Conservation (phyloP, 2,329 filamentous ascomycete species). For the Beauveria asiatica region DNA sequence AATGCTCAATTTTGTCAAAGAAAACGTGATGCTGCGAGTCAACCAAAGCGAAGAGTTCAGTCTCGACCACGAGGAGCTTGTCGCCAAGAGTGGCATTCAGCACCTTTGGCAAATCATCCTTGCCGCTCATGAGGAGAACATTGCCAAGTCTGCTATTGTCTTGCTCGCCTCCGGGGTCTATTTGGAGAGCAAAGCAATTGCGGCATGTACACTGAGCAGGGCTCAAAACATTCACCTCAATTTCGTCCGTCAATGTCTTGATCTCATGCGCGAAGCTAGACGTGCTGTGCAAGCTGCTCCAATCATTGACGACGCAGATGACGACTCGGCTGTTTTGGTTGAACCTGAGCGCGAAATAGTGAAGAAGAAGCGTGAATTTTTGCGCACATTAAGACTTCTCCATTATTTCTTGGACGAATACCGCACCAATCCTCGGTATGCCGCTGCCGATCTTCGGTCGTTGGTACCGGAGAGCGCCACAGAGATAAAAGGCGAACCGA, state of each 20-base stretch:
- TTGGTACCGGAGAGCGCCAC: slow-evolving; percentile 43
- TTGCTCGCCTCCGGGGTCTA: slow-evolving; percentile 66
- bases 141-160: slow-evolving; percentile 60
- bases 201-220: slow-evolving; percentile 38
- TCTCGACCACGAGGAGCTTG: slow-evolving; percentile 42
- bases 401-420: slow-evolving; percentile 58
- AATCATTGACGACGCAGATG: slow-evolving; percentile 39
- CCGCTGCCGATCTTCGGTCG: slow-evolving; percentile 47
- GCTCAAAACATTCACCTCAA: slow-evolving; percentile 55
- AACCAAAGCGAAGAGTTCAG: slow-evolving; percentile 35
- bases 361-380: slow-evolving; percentile 51
- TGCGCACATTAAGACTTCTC: slow-evolving; percentile 60
- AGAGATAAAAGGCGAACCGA: slow-evolving; percentile 50
- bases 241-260: slow-evolving; percentile 65
- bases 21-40: slow-evolving; percentile 39
- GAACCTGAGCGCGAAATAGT: slow-evolving; percentile 37
- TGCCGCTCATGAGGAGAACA: slow-evolving; percentile 52
- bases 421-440: slow-evolving; percentile 51
- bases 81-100: slow-evolving; percentile 50
- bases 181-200: slow-evolving; percentile 47
- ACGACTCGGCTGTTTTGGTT: slow-evolving; percentile 45
- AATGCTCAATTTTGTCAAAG: slow-evolving; percentile 54
- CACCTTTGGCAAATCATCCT: slow-evolving; percentile 80
- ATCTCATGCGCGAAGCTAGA: slow-evolving; percentile 56
- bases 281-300: background rate